Evolutionary conservation across 495 filamentous ascomycete genomes (phyloP).

Genomic region (Trichoderma orchidacearum): DNA sequence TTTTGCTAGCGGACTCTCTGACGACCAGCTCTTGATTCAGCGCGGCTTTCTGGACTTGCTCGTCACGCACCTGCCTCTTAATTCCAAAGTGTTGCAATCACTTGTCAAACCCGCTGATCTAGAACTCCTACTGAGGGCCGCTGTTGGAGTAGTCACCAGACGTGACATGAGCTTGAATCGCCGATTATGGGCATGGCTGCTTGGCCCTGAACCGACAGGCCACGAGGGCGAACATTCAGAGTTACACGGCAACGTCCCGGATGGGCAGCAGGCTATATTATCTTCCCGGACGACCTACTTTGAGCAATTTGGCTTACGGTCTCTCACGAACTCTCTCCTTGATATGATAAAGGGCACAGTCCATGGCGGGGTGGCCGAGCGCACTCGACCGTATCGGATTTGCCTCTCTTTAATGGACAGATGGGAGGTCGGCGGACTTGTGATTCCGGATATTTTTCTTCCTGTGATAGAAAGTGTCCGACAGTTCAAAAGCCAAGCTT

Average conservation of each 20-base stretch:
- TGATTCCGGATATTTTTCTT: constrained; percentile 78
- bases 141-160: constrained; percentile 68
- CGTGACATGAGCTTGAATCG: constrained; percentile 95
- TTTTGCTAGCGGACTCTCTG: constrained; percentile 78
- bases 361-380: constrained; percentile 44
- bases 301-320: constrained; percentile 56
- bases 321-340: constrained; percentile 61
- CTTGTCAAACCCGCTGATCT: constrained; percentile 59
- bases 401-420: constrained; percentile 93
- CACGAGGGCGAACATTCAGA: constrained; percentile 33
- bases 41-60: constrained; percentile 87
- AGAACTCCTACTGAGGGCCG: constrained; percentile 67
- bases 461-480: constrained; percentile 70
- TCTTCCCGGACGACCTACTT: constrained; percentile 58
- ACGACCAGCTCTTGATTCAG: constrained; percentile 84
- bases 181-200: constrained; percentile 89
- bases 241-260: constrained; percentile 31
- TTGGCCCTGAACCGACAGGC: constrained; percentile 61
- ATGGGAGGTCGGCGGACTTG: constrained; percentile 86
- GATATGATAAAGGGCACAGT: constrained; percentile 51
- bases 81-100: constrained; percentile 67
- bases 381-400: constrained; percentile 79
- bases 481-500: constrained; percentile 45
- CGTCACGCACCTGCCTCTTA: constrained; percentile 81
- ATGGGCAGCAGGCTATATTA: constrained; percentile 26